These are phyloP conservation scores for Cronartium quercuum DNA, from an alignment of 1,284 basidiomycete genomes.

Conservation along the genomic window DNA sequence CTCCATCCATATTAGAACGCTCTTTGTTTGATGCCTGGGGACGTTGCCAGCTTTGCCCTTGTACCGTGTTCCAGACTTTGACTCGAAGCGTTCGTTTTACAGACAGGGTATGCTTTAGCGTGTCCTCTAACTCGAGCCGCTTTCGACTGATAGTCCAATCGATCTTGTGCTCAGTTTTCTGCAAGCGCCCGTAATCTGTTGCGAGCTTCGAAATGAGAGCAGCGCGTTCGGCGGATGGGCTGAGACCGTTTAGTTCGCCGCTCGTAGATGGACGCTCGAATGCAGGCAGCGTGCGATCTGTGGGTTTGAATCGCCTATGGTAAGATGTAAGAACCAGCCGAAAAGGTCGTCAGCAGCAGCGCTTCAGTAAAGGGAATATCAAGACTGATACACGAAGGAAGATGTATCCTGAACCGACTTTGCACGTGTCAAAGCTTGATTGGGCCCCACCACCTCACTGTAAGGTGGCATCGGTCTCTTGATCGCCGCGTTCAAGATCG, in stretches of 20 bases:
- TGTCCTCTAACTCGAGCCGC: conserved; percentile 24
- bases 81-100: conserved; percentile 7
- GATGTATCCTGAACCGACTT: not conserved
- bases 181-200: conserved; percentile 2
- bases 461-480: conserved; percentile 16
- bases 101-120: not conserved
- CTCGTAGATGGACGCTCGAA: conserved; percentile 3
- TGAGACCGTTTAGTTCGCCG: not conserved
- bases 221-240: not conserved
- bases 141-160: conserved; percentile 36
- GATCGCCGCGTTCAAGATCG: not conserved
- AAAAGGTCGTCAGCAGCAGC: not conserved
- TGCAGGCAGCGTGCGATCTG: conserved; percentile 23
- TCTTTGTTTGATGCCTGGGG: not conserved
- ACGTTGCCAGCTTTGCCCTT: conserved; percentile 21
- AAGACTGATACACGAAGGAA: not conserved
- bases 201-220: not conserved
- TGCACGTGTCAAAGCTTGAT: conserved; percentile 8
- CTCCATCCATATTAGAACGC: not conserved
- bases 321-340: not conserved
- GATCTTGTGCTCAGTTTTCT: conserved; percentile 19
- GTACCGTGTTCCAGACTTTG: conserved; percentile 35
- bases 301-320: conserved; percentile 22
- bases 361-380: not conserved
- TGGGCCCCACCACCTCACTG: conserved; percentile 19